Percentiles rank a stretch among this genome's conserved stretches.
phyloP scores from a whole-genome alignment of 257 asterid genomes.

The Solanum tacnaense region DNA sequence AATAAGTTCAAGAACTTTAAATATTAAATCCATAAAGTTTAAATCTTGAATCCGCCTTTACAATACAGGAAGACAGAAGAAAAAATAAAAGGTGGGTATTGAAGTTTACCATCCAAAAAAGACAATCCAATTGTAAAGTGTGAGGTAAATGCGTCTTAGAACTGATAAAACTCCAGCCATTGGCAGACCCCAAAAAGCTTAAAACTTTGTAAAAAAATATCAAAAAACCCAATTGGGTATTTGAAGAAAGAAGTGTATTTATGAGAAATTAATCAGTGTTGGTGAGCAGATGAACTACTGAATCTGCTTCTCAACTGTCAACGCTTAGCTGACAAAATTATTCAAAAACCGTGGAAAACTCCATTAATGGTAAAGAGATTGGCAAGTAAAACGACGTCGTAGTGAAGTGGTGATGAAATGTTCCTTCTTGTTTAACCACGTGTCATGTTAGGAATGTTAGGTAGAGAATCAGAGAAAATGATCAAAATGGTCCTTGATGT shows the following conservation, averaged over 20 bases:
- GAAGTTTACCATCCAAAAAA: conserved; percentile 63
- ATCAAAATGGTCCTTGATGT: too few relatives aligned
- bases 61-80: not conserved
- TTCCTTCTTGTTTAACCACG: not conserved
- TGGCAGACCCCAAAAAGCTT: not conserved
- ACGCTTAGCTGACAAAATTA: not conserved
- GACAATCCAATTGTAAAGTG: conserved; percentile 66
- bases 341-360: not conserved
- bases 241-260: not conserved
- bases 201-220: not conserved
- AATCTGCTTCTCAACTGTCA: not conserved
- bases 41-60: not conserved
- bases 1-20: not conserved
- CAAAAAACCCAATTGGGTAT: not conserved
- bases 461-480: not conserved
- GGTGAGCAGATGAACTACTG: not conserved
- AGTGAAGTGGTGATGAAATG: not conserved
- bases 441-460: not conserved
- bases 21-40: not conserved
- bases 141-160: conserved; percentile 58
- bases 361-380: not conserved
- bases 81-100: not conserved
- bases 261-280: not conserved
- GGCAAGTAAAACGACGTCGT: not conserved
- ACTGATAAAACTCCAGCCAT: conserved; percentile 58